These are phyloP conservation scores for Rhazya stricta DNA, from an alignment of 257 asterid genomes.

Conservation along the genomic window DNA sequence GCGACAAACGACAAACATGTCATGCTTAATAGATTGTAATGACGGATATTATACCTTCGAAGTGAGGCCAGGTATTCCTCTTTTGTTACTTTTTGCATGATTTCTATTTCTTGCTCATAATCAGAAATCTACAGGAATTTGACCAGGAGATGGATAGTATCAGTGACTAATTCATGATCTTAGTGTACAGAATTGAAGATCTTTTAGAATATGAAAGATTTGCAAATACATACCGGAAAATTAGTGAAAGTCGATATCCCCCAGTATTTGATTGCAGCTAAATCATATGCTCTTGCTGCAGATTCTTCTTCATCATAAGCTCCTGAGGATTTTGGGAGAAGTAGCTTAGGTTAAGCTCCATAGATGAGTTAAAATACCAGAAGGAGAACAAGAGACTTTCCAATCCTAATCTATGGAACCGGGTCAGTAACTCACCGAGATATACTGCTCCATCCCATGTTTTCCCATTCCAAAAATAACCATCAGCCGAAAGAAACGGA, in stretches of 20 bases:
- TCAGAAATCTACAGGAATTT: conserved; percentile 29
- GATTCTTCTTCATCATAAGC: conserved; percentile 56
- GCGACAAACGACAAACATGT: background rate
- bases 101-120: conserved; percentile 39
- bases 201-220: conserved; percentile 14
- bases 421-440: conserved; percentile 32
- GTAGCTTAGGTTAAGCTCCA: background rate
- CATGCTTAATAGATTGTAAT: background rate
- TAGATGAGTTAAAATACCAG: background rate
- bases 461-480: conserved; percentile 7
- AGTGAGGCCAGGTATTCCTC: conserved; percentile 54
- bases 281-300: conserved; percentile 54
- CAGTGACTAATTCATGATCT: no score
- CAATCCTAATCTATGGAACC: background rate
- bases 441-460: conserved; percentile 28
- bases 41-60: conserved; percentile 42
- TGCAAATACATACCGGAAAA: conserved; percentile 23
- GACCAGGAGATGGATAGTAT: background rate
- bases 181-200: no score
- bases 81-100: conserved; percentile 45
- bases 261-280: conserved; percentile 56
- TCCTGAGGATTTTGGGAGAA: conserved; percentile 20
- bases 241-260: conserved; percentile 45
- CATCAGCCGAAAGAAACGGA: background rate
- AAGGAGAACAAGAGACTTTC: background rate